These are phyloP conservation scores for Fusarium bactridioides DNA, from an alignment of 2,329 filamentous ascomycete species.

Conservation along the genomic window DNA sequence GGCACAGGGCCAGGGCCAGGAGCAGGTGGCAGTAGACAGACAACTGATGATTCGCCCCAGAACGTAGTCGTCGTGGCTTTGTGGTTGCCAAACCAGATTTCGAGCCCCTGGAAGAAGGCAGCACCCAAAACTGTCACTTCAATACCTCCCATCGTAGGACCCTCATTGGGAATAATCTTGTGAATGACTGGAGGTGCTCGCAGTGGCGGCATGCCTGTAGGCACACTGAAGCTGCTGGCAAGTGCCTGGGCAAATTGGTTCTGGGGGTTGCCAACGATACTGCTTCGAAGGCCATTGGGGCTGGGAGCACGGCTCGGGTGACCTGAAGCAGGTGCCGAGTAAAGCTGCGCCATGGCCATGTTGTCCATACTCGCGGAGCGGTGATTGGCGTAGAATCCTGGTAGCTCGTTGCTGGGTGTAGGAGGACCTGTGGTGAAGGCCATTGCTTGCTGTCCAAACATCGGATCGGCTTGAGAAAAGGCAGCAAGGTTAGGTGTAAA, in stretches of 20 bases:
- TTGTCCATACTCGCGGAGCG: slow-evolving; percentile 72
- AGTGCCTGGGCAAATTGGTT: slow-evolving; percentile 58
- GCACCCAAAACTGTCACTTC: slow-evolving; percentile 87
- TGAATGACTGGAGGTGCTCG: slow-evolving; percentile 69
- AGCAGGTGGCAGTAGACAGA: slow-evolving; percentile 79
- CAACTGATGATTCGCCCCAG: slow-evolving; percentile 81
- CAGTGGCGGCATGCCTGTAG: slow-evolving; percentile 59
- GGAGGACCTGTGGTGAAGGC: slow-evolving; percentile 66
- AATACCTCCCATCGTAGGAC: slow-evolving; percentile 82
- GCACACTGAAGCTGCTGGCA: slow-evolving; percentile 56
- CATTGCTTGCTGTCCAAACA: slow-evolving; percentile 54
- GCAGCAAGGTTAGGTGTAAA: slow-evolving; percentile 58
- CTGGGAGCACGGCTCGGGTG: slow-evolving; percentile 82
- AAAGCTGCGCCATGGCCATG: slow-evolving; percentile 68
- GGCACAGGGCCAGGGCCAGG: slow-evolving; percentile 71
- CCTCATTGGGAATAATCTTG: slow-evolving; percentile 84
- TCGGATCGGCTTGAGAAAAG: slow-evolving; percentile 55
- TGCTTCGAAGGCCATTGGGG: slow-evolving; percentile 63
- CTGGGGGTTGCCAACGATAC: slow-evolving; percentile 52
- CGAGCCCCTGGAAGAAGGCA: slow-evolving; percentile 77
- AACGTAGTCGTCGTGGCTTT: slow-evolving; percentile 76
- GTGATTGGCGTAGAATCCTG: slow-evolving; percentile 63
- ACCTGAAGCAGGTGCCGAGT: slow-evolving; percentile 75
- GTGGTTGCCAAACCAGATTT: slow-evolving; percentile 81
- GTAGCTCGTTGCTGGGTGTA: slow-evolving; percentile 71